Evolutionary conservation across 2,329 filamentous ascomycete genomes (phyloP).

Genomic region (Aspergillus pseudoviridinutans): DNA sequence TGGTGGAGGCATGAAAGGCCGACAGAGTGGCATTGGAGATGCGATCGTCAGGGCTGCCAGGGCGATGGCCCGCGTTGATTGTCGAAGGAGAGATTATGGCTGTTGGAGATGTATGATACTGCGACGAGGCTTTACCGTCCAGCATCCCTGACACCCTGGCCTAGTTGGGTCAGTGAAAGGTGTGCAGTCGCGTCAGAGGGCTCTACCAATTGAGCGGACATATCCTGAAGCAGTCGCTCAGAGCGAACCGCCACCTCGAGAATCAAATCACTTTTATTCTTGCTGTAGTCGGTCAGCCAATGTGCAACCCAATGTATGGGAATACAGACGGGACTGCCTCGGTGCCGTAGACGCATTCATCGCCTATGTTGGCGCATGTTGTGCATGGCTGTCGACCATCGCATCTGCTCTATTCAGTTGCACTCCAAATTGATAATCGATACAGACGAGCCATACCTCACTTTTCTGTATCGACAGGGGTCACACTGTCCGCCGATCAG

Average conservation of each 20-base stretch:
- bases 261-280: conserved; percentile 51
- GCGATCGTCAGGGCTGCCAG: conserved; percentile 27
- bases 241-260: conserved; percentile 49
- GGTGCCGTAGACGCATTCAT: conserved; percentile 26
- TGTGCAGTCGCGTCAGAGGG: conserved; percentile 1
- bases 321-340: conserved; percentile 25
- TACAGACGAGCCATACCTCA: conserved; percentile 32
- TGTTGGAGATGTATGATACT: conserved; percentile 9
- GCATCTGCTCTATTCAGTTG: conserved; percentile 35
- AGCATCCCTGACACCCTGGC: not conserved
- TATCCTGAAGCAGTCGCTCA: conserved; percentile 45
- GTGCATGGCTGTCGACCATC: conserved; percentile 47
- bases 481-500: conserved; percentile 38
- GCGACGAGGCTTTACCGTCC: conserved; percentile 2
- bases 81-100: conserved; percentile 11
- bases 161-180: conserved; percentile 2
- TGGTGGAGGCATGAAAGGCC: conserved; percentile 50
- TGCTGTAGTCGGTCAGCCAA: conserved; percentile 22
- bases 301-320: not conserved
- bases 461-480: conserved; percentile 46
- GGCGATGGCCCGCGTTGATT: conserved; percentile 16
- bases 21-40: conserved; percentile 46
- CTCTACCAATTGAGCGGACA: conserved; percentile 40
- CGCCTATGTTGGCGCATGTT: conserved; percentile 17
- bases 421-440: not conserved